phyloP scores from a whole-genome alignment of 164 flowering plant genomes.

The Magnolia officinalis region DNA sequence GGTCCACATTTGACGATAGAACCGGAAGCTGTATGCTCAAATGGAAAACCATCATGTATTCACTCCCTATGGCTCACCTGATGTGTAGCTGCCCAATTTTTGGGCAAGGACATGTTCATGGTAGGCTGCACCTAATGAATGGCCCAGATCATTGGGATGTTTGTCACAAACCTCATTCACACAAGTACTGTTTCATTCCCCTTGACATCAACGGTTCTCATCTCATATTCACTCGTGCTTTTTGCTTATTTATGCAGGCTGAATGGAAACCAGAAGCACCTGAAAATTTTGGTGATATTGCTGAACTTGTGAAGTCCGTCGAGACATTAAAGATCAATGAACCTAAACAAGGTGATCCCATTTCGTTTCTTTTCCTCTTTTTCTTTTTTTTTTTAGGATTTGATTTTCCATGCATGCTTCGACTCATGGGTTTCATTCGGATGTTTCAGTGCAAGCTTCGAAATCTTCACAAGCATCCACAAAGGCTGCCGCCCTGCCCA shows the following conservation, averaged over 20 bases:
- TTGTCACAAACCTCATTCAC: background rate
- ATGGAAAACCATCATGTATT: background rate
- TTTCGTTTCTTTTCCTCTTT: background rate
- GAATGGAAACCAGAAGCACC: slow-evolving; percentile 39
- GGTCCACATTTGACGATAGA: background rate
- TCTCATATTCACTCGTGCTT: background rate
- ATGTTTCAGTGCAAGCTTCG: slow-evolving; percentile 49
- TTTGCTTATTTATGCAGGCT: slow-evolving; percentile 20
- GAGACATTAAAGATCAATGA: slow-evolving; percentile 23
- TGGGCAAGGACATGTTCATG: background rate
- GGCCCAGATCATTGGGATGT: background rate
- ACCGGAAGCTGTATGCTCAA: background rate
- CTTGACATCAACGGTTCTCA: background rate
- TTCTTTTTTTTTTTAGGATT: background rate
- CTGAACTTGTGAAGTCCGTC: slow-evolving; percentile 26
- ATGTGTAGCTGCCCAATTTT: background rate
- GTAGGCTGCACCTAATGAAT: background rate
- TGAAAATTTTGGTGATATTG: slow-evolving; percentile 29
- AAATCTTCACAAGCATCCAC: slow-evolving; percentile 40
- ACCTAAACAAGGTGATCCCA: slow-evolving; percentile 19
- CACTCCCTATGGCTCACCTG: background rate
- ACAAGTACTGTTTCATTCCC: background rate
- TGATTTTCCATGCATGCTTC: background rate
- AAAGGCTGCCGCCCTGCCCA: slow-evolving; percentile 42
- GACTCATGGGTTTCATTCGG: slow-evolving; percentile 8